These are phyloP conservation scores for Auricularia auricula-judae DNA, from an alignment of 768 basidiomycete species.

Conservation along the genomic window DNA sequence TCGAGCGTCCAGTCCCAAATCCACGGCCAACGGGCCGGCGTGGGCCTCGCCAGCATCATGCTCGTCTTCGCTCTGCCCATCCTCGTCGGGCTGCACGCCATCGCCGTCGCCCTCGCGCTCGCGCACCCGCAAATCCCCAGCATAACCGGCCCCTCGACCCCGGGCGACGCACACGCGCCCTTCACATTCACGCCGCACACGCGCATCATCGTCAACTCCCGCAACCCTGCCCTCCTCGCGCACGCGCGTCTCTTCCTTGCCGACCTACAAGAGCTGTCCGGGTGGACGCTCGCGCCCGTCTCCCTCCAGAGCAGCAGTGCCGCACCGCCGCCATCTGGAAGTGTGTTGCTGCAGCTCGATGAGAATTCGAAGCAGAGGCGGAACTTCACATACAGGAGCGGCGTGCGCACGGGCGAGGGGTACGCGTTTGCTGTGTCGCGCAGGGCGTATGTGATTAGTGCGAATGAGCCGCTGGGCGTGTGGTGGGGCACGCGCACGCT, in stretches of 20 bases:
- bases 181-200: constrained; percentile 23
- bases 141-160: neutral
- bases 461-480: constrained; percentile 23
- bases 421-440: constrained; percentile 26
- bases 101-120: too few species aligned
- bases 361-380: too few species aligned
- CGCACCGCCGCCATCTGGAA: constrained; percentile 3
- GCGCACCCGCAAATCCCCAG: constrained; percentile 1
- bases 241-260: constrained; percentile 28
- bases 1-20: neutral
- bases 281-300: constrained; percentile 16
- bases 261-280: constrained; percentile 23
- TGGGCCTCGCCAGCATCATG: neutral
- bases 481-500: constrained; percentile 37
- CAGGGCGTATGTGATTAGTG: constrained; percentile 22
- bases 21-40: too few species aligned
- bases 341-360: constrained; percentile 23
- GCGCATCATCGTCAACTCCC: constrained; percentile 26
- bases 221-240: constrained; percentile 21
- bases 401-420: constrained; percentile 25
- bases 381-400: constrained; percentile 26
- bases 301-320: constrained; percentile 7
- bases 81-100: too few species aligned
- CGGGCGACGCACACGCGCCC: neutral
- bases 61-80: too few species aligned